Conservation (phyloP, 2,329 filamentous ascomycete genomes). For the Stenocarpella maydis region DNA sequence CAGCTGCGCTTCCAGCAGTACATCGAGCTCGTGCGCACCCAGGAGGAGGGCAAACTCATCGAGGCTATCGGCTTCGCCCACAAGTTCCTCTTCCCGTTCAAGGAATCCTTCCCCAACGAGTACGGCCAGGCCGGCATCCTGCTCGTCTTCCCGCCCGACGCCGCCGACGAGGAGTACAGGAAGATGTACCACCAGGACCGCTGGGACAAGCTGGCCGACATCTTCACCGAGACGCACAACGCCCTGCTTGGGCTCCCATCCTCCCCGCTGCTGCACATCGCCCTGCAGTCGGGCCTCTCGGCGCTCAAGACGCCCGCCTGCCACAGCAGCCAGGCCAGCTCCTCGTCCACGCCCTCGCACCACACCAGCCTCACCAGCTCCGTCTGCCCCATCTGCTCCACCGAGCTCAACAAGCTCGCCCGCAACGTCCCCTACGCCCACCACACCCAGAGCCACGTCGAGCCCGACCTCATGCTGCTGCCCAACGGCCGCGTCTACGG, state of each 20-base stretch:
- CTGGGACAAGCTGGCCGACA: slow-evolving; percentile 78
- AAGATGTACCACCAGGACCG: slow-evolving; percentile 76
- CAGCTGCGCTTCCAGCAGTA: slow-evolving; percentile 94
- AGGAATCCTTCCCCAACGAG: slow-evolving; percentile 69
- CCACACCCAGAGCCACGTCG: slow-evolving; percentile 92
- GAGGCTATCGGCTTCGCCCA: slow-evolving; percentile 85
- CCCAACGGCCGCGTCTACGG: slow-evolving; percentile 91
- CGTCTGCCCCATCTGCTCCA: slow-evolving; percentile 95
- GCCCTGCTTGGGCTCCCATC: slow-evolving; percentile 82
- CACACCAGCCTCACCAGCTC: slow-evolving; percentile 70
- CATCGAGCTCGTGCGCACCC: slow-evolving; percentile 83
- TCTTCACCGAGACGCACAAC: slow-evolving; percentile 89
- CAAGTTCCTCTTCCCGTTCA: slow-evolving; percentile 79
- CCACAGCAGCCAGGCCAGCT: slow-evolving; percentile 56
- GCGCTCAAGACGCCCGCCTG: slow-evolving; percentile 96
- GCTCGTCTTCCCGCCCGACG: slow-evolving; percentile 75
- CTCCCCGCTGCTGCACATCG: slow-evolving; percentile 86
- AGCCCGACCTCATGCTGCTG: slow-evolving; percentile 84
- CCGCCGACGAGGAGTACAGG: slow-evolving; percentile 50
- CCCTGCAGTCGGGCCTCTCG: slow-evolving; percentile 88
- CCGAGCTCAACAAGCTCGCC: slow-evolving; percentile 91
- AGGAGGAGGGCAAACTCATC: slow-evolving; percentile 67
- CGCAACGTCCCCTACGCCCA: slow-evolving; percentile 91
- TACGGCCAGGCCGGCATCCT: slow-evolving; percentile 80
- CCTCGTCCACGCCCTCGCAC: slow-evolving; percentile 43